These are phyloP conservation scores for Neofusicoccum laricinum DNA, from an alignment of 2,329 filamentous ascomycete genomes.

Conservation along the genomic window DNA sequence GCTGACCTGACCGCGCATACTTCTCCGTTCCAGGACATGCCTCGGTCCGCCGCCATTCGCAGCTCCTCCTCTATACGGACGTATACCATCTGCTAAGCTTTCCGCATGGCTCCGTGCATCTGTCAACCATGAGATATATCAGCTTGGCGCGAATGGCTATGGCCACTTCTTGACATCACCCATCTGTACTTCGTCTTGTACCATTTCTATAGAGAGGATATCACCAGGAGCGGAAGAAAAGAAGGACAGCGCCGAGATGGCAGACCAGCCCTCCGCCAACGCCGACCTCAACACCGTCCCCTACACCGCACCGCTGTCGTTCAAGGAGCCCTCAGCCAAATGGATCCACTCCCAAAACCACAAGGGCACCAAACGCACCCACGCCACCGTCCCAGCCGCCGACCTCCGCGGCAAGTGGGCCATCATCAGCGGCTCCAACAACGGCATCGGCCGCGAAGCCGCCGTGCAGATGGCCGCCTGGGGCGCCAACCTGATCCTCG, in stretches of 20 bases:
- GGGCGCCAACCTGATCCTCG: constrained; percentile 28
- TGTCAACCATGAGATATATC: not conserved
- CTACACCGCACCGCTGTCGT: constrained; percentile 14
- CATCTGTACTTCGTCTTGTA: not conserved
- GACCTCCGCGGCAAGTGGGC: constrained; percentile 19
- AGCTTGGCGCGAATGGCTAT: not conserved
- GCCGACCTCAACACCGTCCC: constrained; percentile 17
- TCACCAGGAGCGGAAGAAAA: not conserved
- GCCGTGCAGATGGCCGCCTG: constrained; percentile 25
- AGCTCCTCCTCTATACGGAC: not conserved
- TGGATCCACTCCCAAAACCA: constrained; percentile 16
- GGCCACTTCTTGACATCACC: not conserved
- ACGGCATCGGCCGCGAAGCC: constrained; percentile 28
- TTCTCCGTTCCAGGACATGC: not conserved
- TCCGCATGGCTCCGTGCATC: not conserved
- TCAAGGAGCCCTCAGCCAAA: not conserved
- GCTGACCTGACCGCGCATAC: not conserved
- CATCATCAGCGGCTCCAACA: constrained; percentile 24
- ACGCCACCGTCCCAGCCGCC: not conserved
- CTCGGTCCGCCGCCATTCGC: not conserved
- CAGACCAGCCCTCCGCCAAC: not conserved
- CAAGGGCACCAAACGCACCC: constrained; percentile 9
- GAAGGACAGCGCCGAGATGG: not conserved
- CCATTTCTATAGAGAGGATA: not conserved
- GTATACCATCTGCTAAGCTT: not conserved